Evolutionary conservation across 495 filamentous ascomycete genomes (phyloP), one percentile per base, ranked within the genome.

Genomic region (Aspergillus ostianus): DNA sequence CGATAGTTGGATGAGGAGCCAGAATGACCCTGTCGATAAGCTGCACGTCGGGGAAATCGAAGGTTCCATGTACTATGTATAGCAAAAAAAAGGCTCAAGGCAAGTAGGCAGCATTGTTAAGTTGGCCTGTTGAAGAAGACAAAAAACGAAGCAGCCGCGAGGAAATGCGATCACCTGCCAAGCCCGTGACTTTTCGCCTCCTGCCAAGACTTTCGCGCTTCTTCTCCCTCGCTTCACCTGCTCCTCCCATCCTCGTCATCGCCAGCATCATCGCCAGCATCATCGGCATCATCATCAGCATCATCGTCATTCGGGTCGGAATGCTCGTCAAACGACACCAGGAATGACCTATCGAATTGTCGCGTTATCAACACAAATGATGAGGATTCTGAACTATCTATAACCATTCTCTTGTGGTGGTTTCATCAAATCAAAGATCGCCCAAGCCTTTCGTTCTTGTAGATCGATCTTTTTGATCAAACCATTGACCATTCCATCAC

Each of bases 171-270:
- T 54, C 52, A 44, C 45, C 45, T 45, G 52, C 52, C 52, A 54
- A 45, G 52, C 20, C 36, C 36, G 36, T 41, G 36, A 41, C 36
- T 15, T 4, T 13, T 41, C 36, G 36, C 7, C 52, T 54, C 32
- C 52, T 45, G 52, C 52, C 52, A 54, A 54, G 52, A 32, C 17
- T 18, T 17, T n/a, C 20, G 29, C 6, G 15, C 23, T 27, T 18
- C 21, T 48, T 48, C n/a, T 26, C 46, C 20, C 20, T 47, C 20
- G n/a, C 46, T 47, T 21, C 46, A 6, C 27, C 50, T 27, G 7
- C 50, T 53, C 36, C 36, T 53, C 36, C 36, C 12, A 12, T 41
- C 36, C 18, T 53, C 29, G n/a, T 46, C 53, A 46, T 45, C 32
- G 4, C 45, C 36, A 55, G 2, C 27, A 13, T 23, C 30, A 44